Evolutionary conservation across 2,329 filamentous ascomycete genomes (phyloP).

Genomic region (Xylariomycetidae sp.): DNA sequence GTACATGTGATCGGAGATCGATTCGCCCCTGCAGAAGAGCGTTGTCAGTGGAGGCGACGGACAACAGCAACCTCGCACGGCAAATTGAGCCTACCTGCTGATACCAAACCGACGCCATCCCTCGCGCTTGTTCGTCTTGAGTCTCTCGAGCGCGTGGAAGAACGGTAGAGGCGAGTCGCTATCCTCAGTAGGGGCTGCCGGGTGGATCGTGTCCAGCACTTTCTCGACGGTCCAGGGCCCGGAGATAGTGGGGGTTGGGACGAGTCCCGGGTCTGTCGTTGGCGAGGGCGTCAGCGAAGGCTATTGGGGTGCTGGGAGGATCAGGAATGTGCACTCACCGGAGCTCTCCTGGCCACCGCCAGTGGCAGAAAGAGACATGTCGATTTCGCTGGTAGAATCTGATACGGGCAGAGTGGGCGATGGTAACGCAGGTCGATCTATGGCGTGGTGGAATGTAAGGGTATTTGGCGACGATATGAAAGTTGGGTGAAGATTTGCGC

Average conservation of each 20-base stretch:
- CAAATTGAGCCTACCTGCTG: slow-evolving; percentile 35
- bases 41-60: too few relatives aligned
- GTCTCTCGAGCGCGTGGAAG: slow-evolving; percentile 87
- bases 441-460: too few relatives aligned
- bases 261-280: slow-evolving; percentile 32
- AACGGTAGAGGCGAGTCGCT: slow-evolving; percentile 77
- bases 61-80: neutral
- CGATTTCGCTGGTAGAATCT: too few relatives aligned
- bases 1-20: slow-evolving; percentile 98
- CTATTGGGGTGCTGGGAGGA: too few relatives aligned
- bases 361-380: too few relatives aligned
- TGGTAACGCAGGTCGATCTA: too few relatives aligned
- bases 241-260: slow-evolving; percentile 34
- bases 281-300: too few relatives aligned
- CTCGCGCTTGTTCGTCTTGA: slow-evolving; percentile 95
- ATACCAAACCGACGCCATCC: slow-evolving; percentile 92
- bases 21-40: slow-evolving; percentile 65
- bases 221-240: slow-evolving; percentile 53
- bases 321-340: too few relatives aligned
- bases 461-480: too few relatives aligned
- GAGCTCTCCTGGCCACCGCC: too few relatives aligned
- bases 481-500: too few relatives aligned
- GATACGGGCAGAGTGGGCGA: too few relatives aligned
- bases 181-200: slow-evolving; percentile 52
- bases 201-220: slow-evolving; percentile 61